A percentile compares a stretch with the other conserved stretches of the same genome.
Evolutionary conservation across 305 asterid species (phyloP).

Genomic region (Fraxinus sp.): DNA sequence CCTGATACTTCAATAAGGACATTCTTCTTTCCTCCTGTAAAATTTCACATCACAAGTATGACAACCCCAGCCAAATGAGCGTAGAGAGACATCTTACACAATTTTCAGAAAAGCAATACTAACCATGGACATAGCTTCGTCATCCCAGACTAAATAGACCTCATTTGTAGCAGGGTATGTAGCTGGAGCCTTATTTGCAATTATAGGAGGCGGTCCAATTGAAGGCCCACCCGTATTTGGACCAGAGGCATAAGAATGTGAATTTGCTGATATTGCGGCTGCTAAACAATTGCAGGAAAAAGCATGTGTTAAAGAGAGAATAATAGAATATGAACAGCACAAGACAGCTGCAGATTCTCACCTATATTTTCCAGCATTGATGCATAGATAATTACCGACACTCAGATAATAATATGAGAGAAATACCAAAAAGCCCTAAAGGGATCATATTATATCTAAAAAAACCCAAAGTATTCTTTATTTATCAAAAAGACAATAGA

Average conservation of each 20-base stretch:
- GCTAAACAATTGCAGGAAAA: slow-evolving; percentile 12
- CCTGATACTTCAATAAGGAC: slow-evolving; percentile 94
- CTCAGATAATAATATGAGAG: not conserved
- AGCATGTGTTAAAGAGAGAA: not conserved
- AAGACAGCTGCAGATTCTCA: not conserved
- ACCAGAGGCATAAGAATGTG: slow-evolving; percentile 94
- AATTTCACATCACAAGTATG: slow-evolving; percentile 8
- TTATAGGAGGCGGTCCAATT: slow-evolving; percentile 93
- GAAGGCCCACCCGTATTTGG: slow-evolving; percentile 96
- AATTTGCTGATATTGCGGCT: slow-evolving; percentile 46
- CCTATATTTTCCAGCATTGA: not conserved
- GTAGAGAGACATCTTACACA: not conserved
- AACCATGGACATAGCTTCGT: slow-evolving; percentile 98
- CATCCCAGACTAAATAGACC: slow-evolving; percentile 97
- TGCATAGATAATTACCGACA: not conserved
- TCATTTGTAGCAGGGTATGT: slow-evolving; percentile 76
- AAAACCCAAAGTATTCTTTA: not conserved
- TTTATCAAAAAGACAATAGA: not conserved
- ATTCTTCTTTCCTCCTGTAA: slow-evolving; percentile 96
- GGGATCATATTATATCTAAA: not conserved
- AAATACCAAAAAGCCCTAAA: not conserved
- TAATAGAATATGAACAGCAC: not conserved
- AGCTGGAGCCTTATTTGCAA: slow-evolving; percentile 90
- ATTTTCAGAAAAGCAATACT: slow-evolving; percentile 26
- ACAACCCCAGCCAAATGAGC: slow-evolving; percentile 10